These are phyloP conservation scores for Kuraishia ogatae DNA, from an alignment of 805 yeast genomes.

Conservation along the genomic window DNA sequence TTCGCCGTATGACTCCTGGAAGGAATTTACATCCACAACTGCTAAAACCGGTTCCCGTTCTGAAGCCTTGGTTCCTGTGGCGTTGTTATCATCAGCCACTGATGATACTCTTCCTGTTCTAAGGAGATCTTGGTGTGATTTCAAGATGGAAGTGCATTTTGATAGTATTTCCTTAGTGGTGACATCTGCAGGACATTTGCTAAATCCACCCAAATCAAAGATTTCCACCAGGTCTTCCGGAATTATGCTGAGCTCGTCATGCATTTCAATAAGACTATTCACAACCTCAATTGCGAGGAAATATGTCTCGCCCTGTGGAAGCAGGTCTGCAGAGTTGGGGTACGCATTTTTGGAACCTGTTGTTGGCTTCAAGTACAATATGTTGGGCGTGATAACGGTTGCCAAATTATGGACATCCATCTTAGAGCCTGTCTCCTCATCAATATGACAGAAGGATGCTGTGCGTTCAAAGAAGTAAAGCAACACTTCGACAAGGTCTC, in stretches of 20 bases:
- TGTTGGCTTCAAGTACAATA: slow-evolving; percentile 50
- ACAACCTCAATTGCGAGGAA: slow-evolving; percentile 89
- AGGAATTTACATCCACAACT: neutral
- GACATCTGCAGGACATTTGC: slow-evolving; percentile 13
- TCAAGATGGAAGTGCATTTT: slow-evolving; percentile 5
- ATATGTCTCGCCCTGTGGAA: slow-evolving; percentile 54
- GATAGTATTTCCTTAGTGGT: slow-evolving; percentile 30
- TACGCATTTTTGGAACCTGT: neutral
- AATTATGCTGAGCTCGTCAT: slow-evolving; percentile 69
- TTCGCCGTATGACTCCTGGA: neutral
- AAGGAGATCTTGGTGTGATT: neutral
- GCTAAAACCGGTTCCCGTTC: neutral
- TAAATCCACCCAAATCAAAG: slow-evolving; percentile 36
- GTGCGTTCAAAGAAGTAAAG: slow-evolving; percentile 89
- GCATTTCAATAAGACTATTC: slow-evolving; percentile 70
- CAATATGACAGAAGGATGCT: slow-evolving; percentile 88
- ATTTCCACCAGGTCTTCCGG: slow-evolving; percentile 57
- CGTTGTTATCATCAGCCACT: neutral
- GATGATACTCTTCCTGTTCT: neutral
- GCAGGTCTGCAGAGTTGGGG: slow-evolving; percentile 9
- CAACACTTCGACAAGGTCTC: slow-evolving; percentile 82
- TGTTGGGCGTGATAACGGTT: slow-evolving; percentile 91
- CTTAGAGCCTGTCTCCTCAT: slow-evolving; percentile 78
- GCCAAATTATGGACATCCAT: slow-evolving; percentile 96
- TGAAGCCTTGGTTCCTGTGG: neutral